Conservation (phyloP, 495 filamentous ascomycete species). For the Penicillium arizonense region DNA sequence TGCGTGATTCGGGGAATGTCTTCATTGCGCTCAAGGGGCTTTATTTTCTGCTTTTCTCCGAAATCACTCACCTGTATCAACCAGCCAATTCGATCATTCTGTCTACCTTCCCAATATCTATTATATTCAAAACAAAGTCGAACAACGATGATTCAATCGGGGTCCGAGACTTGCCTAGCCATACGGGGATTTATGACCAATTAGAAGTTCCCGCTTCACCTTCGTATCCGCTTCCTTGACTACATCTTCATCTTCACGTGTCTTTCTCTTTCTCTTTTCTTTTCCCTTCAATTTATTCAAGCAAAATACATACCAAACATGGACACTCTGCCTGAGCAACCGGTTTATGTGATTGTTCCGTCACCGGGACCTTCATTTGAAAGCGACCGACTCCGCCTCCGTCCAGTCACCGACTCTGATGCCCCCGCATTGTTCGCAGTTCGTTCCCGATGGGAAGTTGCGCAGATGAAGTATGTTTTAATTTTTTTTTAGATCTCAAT, state of each 20-base stretch:
- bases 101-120: too few relatives aligned
- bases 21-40: too few relatives aligned
- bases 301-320: background rate
- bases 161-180: conserved; percentile 8
- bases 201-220: too few relatives aligned
- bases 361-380: conserved; percentile 10
- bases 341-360: conserved; percentile 12
- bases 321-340: conserved; percentile 10
- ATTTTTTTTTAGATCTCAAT: background rate
- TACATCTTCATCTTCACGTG: too few relatives aligned
- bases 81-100: too few relatives aligned
- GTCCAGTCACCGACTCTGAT: conserved; percentile 17
- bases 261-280: background rate
- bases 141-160: background rate
- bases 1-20: too few relatives aligned
- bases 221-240: too few relatives aligned
- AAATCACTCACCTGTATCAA: too few relatives aligned
- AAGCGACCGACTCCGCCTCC: conserved; percentile 19
- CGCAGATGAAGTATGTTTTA: conserved; percentile 17
- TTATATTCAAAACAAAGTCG: too few relatives aligned
- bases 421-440: conserved; percentile 15
- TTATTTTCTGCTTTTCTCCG: too few relatives aligned
- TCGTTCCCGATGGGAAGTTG: conserved; percentile 18
- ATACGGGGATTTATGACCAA: too few relatives aligned
- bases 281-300: background rate